Percentiles rank a stretch among this genome's conserved stretches.
phyloP scores from a whole-genome alignment of 2,329 filamentous ascomycete genomes.

The Magnaporthales sp. region DNA sequence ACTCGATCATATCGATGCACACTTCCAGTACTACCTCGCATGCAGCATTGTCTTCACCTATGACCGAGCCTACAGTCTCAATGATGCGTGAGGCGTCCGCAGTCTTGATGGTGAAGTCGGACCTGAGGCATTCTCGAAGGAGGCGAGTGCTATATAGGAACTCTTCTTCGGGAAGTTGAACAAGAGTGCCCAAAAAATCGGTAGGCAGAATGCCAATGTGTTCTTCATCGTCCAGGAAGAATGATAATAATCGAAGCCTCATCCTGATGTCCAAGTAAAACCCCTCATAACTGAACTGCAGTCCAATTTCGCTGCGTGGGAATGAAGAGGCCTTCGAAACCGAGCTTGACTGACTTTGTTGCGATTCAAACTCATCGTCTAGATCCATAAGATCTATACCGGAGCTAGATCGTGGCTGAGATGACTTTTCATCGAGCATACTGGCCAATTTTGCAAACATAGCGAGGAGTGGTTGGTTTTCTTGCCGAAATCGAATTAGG shows the following conservation, averaged over 20 bases:
- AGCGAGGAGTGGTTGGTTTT: constrained; percentile 30
- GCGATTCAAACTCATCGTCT: constrained; percentile 55
- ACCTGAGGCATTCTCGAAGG: constrained; percentile 42
- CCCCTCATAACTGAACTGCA: constrained; percentile 31
- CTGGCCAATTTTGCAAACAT: constrained; percentile 32
- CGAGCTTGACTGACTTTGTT: constrained; percentile 38
- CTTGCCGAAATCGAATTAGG: constrained; percentile 27
- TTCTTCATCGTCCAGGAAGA: constrained; percentile 30
- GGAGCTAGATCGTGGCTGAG: constrained; percentile 23
- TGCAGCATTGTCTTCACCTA: constrained; percentile 52
- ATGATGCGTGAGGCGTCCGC: constrained; percentile 39
- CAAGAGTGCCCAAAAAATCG: constrained; percentile 38
- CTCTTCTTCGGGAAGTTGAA: constrained; percentile 41
- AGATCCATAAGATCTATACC: constrained; percentile 55
- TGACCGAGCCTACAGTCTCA: constrained; percentile 39
- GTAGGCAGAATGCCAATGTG: constrained; percentile 42
- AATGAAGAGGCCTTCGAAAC: constrained; percentile 28
- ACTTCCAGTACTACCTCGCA: constrained; percentile 66
- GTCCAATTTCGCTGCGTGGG: constrained; percentile 34
- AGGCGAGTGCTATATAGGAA: constrained; percentile 42
- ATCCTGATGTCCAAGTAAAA: constrained; percentile 39
- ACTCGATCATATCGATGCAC: constrained; percentile 59
- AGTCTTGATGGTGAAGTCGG: constrained; percentile 40
- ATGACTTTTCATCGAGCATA: constrained; percentile 20
- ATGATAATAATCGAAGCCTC: constrained; percentile 35